phyloP scores from a whole-genome alignment of 2,329 filamentous ascomycete genomes.

The Trichoderma sp. region DNA sequence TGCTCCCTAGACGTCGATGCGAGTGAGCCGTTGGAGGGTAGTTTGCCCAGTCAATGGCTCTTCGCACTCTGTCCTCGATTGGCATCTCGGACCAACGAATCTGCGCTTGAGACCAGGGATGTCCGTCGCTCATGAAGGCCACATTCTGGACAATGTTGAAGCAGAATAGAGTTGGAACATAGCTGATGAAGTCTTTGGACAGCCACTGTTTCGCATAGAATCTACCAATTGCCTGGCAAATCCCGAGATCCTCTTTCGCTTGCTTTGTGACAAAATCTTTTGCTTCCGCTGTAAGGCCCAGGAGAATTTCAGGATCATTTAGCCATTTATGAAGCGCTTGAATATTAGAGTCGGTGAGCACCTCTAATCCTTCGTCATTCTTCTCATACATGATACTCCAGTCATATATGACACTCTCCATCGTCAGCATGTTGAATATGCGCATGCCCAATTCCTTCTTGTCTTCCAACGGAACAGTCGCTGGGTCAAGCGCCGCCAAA shows the following conservation, averaged over 20 bases:
- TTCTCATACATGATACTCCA: slow-evolving; percentile 46
- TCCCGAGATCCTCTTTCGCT: slow-evolving; percentile 32
- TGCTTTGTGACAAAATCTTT: slow-evolving; percentile 37
- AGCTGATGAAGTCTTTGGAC: slow-evolving; percentile 37
- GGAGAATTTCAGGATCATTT: slow-evolving; percentile 37
- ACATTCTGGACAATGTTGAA: slow-evolving; percentile 48
- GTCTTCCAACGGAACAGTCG: slow-evolving; percentile 31
- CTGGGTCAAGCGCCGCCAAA: slow-evolving; percentile 39
- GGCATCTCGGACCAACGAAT: slow-evolving; percentile 42
- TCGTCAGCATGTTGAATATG: slow-evolving; percentile 43
- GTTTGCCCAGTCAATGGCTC: slow-evolving; percentile 42
- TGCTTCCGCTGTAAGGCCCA: slow-evolving; percentile 35
- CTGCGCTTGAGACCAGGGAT: slow-evolving; percentile 42
- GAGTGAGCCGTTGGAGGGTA: slow-evolving; percentile 41
- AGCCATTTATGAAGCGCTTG: slow-evolving; percentile 41
- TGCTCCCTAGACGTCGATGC: slow-evolving; percentile 45
- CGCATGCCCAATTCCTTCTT: slow-evolving; percentile 39
- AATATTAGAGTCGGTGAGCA: slow-evolving; percentile 45
- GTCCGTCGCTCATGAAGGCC: slow-evolving; percentile 43
- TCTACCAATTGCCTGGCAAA: slow-evolving; percentile 43
- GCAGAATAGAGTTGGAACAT: slow-evolving; percentile 45
- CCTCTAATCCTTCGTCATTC: slow-evolving; percentile 46
- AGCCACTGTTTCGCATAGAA: slow-evolving; percentile 45
- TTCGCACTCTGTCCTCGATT: slow-evolving; percentile 39
- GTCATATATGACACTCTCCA: slow-evolving; percentile 40